Evolutionary conservation across 441 rosid genomes (phyloP).

Genomic region (Populus hybrid): DNA sequence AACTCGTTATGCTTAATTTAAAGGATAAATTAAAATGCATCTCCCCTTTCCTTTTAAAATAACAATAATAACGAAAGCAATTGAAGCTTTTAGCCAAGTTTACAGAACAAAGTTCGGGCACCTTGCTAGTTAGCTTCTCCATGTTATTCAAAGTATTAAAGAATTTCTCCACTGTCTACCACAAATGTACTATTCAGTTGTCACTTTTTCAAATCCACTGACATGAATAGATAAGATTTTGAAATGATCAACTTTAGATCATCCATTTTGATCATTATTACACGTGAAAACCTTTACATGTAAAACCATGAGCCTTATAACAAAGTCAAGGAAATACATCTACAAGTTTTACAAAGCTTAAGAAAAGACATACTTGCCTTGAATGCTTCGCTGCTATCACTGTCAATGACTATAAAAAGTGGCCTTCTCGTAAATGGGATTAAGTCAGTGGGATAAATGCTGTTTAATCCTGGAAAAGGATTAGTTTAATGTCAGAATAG

Average conservation of each 20-base stretch:
- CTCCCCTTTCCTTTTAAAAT: no score
- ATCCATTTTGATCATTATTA: not conserved
- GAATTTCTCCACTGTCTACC: not conserved
- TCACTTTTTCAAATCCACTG: not conserved
- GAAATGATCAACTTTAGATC: not conserved
- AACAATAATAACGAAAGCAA: not conserved
- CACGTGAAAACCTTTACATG: not conserved
- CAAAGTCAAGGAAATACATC: not conserved
- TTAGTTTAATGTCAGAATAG: constrained; percentile 18
- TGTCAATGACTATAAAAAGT: constrained; percentile 76
- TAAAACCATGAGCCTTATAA: not conserved
- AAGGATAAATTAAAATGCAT: not conserved
- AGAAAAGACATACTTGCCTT: constrained; percentile 46
- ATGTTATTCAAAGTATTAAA: not conserved
- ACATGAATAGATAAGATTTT: not conserved
- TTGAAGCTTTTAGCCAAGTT: not conserved
- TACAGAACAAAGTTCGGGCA: no score
- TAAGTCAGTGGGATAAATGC: constrained; percentile 80
- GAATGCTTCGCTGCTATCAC: constrained; percentile 69
- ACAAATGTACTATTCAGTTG: not conserved
- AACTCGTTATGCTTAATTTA: not conserved
- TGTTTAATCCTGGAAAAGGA: constrained; percentile 63
- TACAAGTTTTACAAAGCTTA: not conserved
- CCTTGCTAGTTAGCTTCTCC: no score
- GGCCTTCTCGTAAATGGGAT: constrained; percentile 93